Evolutionary conservation across 2,329 filamentous ascomycete genomes (phyloP).

Genomic region (Metarhizium humberi): DNA sequence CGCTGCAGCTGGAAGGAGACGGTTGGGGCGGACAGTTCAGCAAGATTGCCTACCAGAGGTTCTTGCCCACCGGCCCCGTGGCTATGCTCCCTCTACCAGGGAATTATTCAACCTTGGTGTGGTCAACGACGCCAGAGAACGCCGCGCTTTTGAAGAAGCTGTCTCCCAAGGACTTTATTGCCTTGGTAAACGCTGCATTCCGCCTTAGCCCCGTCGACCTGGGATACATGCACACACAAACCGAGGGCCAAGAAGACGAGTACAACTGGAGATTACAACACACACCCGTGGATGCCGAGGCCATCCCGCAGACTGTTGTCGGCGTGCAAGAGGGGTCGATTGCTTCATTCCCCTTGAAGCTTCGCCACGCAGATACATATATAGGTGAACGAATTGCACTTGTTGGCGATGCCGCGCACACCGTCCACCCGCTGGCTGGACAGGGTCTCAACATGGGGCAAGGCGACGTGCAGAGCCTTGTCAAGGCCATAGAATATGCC

Average conservation of each 20-base stretch:
- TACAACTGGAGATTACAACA: constrained; percentile 74
- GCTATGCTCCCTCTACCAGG: constrained; percentile 86
- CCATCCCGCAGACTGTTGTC: constrained; percentile 56
- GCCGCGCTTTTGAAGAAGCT: constrained; percentile 74
- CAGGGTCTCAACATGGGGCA: constrained; percentile 93
- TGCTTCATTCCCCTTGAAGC: constrained; percentile 82
- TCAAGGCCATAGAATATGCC: constrained; percentile 64
- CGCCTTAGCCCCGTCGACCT: constrained; percentile 72
- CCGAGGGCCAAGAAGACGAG: constrained; percentile 58
- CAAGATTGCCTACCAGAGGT: constrained; percentile 88
- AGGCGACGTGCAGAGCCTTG: constrained; percentile 74
- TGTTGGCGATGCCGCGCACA: constrained; percentile 90
- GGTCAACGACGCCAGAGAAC: constrained; percentile 80
- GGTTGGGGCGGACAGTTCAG: constrained; percentile 42
- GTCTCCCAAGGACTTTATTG: constrained; percentile 61
- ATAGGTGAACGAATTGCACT: constrained; percentile 83
- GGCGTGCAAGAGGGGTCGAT: constrained; percentile 70
- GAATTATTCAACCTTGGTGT: constrained; percentile 77
- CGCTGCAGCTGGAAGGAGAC: constrained; percentile 60
- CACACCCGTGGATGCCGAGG: constrained; percentile 43
- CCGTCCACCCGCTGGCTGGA: constrained; percentile 86
- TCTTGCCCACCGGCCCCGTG: constrained; percentile 84
- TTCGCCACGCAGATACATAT: constrained; percentile 93
- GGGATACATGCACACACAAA: constrained; percentile 65
- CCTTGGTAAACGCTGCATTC: constrained; percentile 91